A percentile compares a stretch with the other conserved stretches of the same genome.
phyloP scores from a whole-genome alignment of 2,329 filamentous ascomycete species.

The Juglanconis juglandina region DNA sequence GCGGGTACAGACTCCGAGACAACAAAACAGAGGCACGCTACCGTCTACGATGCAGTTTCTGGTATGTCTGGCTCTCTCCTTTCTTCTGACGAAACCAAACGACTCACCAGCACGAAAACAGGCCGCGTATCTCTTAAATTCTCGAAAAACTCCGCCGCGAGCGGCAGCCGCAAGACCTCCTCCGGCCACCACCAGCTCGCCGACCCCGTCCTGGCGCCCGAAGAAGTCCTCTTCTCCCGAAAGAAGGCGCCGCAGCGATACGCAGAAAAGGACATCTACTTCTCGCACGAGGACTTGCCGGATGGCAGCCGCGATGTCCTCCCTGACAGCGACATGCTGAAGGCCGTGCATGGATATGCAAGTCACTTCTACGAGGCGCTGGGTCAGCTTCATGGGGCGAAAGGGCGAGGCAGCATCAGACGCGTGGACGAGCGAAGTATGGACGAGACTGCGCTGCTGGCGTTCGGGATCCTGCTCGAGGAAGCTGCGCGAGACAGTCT shows the following conservation, averaged over 20 bases:
- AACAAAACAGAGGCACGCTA: slow-evolving; percentile 40
- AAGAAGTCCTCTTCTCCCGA: slow-evolving; percentile 68
- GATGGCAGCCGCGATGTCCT: slow-evolving; percentile 46
- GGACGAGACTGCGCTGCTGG: slow-evolving; percentile 75
- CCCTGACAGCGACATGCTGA: slow-evolving; percentile 67
- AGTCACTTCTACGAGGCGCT: slow-evolving; percentile 61
- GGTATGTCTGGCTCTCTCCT: slow-evolving; percentile 41
- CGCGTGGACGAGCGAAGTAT: slow-evolving; percentile 57
- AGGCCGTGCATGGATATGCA: slow-evolving; percentile 64
- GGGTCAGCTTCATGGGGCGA: slow-evolving; percentile 12
- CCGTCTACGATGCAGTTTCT: slow-evolving; percentile 70
- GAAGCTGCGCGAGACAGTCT: slow-evolving; percentile 61
- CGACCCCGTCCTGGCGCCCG: slow-evolving; percentile 53
- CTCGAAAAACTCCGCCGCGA: slow-evolving; percentile 8
- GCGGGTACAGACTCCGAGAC: slow-evolving; percentile 23
- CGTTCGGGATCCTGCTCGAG: slow-evolving; percentile 71
- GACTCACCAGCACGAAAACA: slow-evolving; percentile 13
- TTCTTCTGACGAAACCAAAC: not conserved
- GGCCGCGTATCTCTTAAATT: slow-evolving; percentile 15
- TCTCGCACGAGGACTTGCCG: slow-evolving; percentile 57
- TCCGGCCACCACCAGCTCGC: slow-evolving; percentile 26
- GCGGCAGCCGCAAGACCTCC: slow-evolving; percentile 16
- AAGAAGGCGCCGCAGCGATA: slow-evolving; percentile 63
- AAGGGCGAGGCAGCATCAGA: slow-evolving; percentile 16
- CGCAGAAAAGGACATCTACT: slow-evolving; percentile 69